A percentile compares a stretch with the other conserved stretches of the same genome.
phyloP scores from a whole-genome alignment of 1,139 yeast genomes.

The Meyerozyma guilliermondii region DNA sequence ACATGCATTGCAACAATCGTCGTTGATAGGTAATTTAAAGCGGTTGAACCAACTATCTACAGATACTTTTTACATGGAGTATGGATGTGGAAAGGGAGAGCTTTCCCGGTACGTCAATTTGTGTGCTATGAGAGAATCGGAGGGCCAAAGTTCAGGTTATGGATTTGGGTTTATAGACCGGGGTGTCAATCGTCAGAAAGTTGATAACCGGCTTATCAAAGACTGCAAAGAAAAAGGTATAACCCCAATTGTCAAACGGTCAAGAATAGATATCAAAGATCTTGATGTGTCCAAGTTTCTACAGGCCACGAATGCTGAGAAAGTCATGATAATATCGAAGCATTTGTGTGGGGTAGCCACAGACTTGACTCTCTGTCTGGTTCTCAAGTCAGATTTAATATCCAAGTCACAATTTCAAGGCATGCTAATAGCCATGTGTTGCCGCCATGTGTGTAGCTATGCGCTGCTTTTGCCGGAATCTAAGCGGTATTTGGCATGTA shows the following conservation, averaged over 20 bases:
- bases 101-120: constrained; percentile 63
- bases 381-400: constrained; percentile 36
- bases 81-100: constrained; percentile 91
- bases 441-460: constrained; percentile 76
- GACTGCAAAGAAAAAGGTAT: constrained; percentile 36
- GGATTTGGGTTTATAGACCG: constrained; percentile 70
- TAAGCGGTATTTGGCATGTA: constrained; percentile 28
- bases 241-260: constrained; percentile 41
- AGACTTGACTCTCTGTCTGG: constrained; percentile 70
- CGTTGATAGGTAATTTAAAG: constrained; percentile 67
- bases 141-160: constrained; percentile 11
- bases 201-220: constrained; percentile 61
- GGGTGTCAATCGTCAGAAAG: constrained; percentile 71
- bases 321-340: constrained; percentile 66
- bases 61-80: constrained; percentile 54
- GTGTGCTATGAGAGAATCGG: constrained; percentile 30
- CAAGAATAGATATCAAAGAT: constrained; percentile 77
- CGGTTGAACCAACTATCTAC: constrained; percentile 33
- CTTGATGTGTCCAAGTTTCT: constrained; percentile 48
- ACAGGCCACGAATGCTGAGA: constrained; percentile 16
- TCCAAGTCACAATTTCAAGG: constrained; percentile 6
- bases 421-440: constrained; percentile 84
- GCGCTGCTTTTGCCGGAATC: constrained; percentile 50
- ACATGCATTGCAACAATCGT: constrained; percentile 80
- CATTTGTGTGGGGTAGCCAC: constrained; percentile 95